Conservation (phyloP, 805 yeast species). For the Starmerella bacillaris region DNA sequence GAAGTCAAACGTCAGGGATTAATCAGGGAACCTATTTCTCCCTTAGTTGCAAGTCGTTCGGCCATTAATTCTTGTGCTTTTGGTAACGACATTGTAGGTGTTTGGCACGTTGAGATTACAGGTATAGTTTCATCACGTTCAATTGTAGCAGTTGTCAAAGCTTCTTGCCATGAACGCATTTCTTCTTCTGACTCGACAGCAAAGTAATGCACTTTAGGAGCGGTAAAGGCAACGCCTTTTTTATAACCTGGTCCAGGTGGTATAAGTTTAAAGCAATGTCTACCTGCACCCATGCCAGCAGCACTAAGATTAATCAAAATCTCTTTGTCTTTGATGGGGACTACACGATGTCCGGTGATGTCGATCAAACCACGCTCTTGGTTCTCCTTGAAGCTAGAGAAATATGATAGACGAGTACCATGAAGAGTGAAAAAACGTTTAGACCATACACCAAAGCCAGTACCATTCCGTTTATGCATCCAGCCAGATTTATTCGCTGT, state of each 20-base stretch:
- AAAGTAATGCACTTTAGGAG: slow-evolving; percentile 87
- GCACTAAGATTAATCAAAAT: slow-evolving; percentile 74
- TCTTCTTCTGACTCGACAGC: slow-evolving; percentile 86
- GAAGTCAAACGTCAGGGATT: slow-evolving; percentile 1
- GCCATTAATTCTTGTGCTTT: slow-evolving; percentile 75
- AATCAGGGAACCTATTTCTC: slow-evolving; percentile 12
- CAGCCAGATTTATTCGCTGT: slow-evolving; percentile 74
- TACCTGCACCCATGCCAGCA: slow-evolving; percentile 84
- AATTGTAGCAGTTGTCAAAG: slow-evolving; percentile 85
- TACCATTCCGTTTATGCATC: slow-evolving; percentile 85
- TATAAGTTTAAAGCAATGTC: slow-evolving; percentile 74
- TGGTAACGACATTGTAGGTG: slow-evolving; percentile 82
- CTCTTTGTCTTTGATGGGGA: slow-evolving; percentile 62
- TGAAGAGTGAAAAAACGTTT: slow-evolving; percentile 71
- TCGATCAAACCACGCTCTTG: slow-evolving; percentile 87
- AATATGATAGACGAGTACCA: slow-evolving; percentile 84
- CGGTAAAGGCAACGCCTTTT: slow-evolving; percentile 89
- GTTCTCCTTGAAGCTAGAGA: slow-evolving; percentile 55
- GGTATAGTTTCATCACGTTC: slow-evolving; percentile 89
- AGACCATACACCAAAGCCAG: slow-evolving; percentile 81
- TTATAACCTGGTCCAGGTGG: slow-evolving; percentile 97
- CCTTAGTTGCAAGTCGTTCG: slow-evolving; percentile 45
- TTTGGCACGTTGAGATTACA: slow-evolving; percentile 75
- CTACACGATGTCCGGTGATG: slow-evolving; percentile 81
- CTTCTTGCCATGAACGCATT: slow-evolving; percentile 89